These are phyloP conservation scores for Mychonastes homosphaera DNA, from an alignment of 139 green algal genomes.

Conservation along the genomic window DNA sequence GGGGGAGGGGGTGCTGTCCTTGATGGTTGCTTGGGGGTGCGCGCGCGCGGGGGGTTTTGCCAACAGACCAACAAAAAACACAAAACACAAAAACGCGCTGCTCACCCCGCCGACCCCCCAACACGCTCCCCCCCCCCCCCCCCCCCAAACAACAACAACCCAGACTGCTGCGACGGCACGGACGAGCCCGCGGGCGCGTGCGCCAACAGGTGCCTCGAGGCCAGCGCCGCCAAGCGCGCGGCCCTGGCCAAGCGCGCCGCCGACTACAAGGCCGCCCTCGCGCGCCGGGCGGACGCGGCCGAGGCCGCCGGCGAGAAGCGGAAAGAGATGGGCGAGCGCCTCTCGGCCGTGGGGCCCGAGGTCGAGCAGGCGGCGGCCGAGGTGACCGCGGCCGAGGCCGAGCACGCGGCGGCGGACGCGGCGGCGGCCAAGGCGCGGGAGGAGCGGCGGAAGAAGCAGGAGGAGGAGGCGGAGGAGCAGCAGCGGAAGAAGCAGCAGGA, in stretches of 20 bases:
- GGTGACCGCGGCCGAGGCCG: slow-evolving; percentile 9
- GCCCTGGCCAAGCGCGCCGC: slow-evolving; percentile 34
- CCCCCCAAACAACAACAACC: neutral
- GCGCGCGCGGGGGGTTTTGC: too few relatives aligned
- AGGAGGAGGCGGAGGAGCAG: slow-evolving; percentile 13
- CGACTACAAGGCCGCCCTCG: slow-evolving; percentile 25
- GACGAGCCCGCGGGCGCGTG: slow-evolving; percentile 68
- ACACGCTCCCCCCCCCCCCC: neutral
- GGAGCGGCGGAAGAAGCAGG: slow-evolving; percentile 13
- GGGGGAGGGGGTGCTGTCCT: neutral
- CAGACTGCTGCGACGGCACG: slow-evolving; percentile 87
- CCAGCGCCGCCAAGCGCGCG: slow-evolving; percentile 34
- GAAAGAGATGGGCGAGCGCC: slow-evolving; percentile 14
- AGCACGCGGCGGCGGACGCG: slow-evolving; percentile 13
- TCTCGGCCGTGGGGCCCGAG: neutral
- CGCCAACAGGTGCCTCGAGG: slow-evolving; percentile 63
- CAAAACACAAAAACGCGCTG: neutral
- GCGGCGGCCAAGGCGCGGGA: slow-evolving; percentile 25
- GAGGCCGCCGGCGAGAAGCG: slow-evolving; percentile 19
- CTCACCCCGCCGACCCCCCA: neutral
- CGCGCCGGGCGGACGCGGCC: slow-evolving; percentile 25
- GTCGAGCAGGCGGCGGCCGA: slow-evolving; percentile 8
- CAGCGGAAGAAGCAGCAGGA: slow-evolving; percentile 1
- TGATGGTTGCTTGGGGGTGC: neutral
- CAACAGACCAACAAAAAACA: neutral